Base-by-base conservation (phyloP, 2,329 filamentous ascomycete species). In the Tolypocladium cylindrosporum region DNA sequence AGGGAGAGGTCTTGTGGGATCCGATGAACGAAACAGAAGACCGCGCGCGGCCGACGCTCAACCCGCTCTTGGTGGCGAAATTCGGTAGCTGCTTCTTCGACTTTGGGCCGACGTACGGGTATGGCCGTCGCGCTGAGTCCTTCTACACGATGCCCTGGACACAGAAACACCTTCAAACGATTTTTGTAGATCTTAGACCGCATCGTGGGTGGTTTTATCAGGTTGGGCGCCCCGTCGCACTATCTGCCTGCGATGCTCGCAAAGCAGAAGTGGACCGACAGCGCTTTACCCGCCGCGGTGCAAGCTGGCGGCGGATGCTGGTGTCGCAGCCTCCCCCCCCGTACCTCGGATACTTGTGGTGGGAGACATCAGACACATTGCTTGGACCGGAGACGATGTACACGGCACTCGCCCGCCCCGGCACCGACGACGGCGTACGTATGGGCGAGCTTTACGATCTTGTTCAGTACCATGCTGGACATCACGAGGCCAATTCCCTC, bases 261-360 rank as follows among this genome's bases (percentile, higher is more conserved):
- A 51, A 19, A 45, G 43, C 9, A 40, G 52, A 11, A 54, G 3
- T 37, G 11, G 36, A 37, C 10, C 36, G 36, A 14, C 36, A 61
- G 10, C 57, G 53, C 0, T 64, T 63, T 48, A 56, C 61, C 21
- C 56, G 62, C 2, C 31, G 55, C 2, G 60, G 60, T 1, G 63
- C 64, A 11, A 63, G 60, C 50, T 66, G 64, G 64, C 61, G 64
- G 8, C 58, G 63, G 13, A 66, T 66, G 64, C 58, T 66, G 11
- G 59, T 64, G 16, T 55, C 61, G 7, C 64, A 65, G 50, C 64
- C 64, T 5, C 60, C 61, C 36, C 56, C 55, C 14, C 41, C 37
- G 3, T 14, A 4, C 36, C 36, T 37, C 11, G 36, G 36, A 14
- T 37, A 37, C 36, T 37, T 37, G 36, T 37, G 36, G 36, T 37